Conservation (phyloP, 768 basidiomycete species). For the Cystobasidium ongulense region DNA sequence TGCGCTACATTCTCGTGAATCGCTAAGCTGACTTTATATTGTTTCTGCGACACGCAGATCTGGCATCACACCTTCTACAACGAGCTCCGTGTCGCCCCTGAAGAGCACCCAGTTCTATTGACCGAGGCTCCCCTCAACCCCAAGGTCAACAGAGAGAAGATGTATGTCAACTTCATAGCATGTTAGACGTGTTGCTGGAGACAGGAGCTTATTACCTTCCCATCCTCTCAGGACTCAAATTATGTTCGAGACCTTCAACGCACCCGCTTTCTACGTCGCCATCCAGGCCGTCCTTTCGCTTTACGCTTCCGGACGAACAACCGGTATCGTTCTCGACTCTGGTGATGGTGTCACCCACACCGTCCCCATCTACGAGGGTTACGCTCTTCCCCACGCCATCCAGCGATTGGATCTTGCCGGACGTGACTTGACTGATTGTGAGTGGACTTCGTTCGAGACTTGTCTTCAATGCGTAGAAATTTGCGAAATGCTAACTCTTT, state of each 20-base stretch:
- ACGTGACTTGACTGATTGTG: conserved; percentile 70
- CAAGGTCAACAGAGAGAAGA: conserved; percentile 86
- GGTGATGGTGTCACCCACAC: conserved; percentile 95
- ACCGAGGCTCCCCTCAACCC: conserved; percentile 90
- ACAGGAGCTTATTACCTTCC: not conserved
- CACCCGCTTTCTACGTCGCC: conserved; percentile 81
- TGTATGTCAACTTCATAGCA: conserved; percentile 47
- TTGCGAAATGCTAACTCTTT: not conserved
- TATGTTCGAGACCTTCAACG: conserved; percentile 95
- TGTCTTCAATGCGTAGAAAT: not conserved
- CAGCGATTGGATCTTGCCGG: conserved; percentile 85
- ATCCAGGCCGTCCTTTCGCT: conserved; percentile 85
- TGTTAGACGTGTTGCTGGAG: no score
- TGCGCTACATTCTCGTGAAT: not conserved
- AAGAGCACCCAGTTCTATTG: conserved; percentile 83
- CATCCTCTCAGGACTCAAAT: conserved; percentile 57
- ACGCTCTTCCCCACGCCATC: conserved; percentile 85
- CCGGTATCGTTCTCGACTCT: conserved; percentile 86
- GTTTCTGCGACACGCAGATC: conserved; percentile 16
- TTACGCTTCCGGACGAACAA: conserved; percentile 90
- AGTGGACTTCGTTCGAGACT: conserved; percentile 19
- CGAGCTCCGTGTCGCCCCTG: conserved; percentile 83
- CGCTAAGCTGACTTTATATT: not conserved
- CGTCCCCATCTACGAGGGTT: conserved; percentile 93
- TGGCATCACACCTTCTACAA: conserved; percentile 90